Conservation (phyloP, 2,329 filamentous ascomycete species). For the Torrubiella hemipterigena region DNA sequence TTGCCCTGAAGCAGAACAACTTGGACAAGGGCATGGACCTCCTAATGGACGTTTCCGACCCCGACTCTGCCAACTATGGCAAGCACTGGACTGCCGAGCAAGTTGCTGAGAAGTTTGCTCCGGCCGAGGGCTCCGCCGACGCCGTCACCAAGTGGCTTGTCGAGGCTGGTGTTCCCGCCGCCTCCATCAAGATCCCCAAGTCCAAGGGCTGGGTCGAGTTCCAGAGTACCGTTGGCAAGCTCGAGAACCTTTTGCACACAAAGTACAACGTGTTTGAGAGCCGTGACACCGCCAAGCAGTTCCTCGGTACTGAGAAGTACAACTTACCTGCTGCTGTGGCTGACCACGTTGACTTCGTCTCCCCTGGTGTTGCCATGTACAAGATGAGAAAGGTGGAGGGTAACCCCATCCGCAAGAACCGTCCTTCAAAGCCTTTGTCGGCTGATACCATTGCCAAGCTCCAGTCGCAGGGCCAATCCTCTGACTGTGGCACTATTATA, state of each 20-base stretch:
- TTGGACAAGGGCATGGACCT: background rate
- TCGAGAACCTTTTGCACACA: conserved; percentile 38
- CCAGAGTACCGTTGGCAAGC: conserved; percentile 10
- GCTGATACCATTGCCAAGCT: no score
- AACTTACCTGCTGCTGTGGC: conserved; percentile 22
- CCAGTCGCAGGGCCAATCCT: no score
- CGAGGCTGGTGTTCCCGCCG: conserved; percentile 32
- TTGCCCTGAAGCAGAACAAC: background rate
- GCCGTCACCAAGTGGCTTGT: conserved; percentile 40
- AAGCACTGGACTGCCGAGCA: conserved; percentile 31
- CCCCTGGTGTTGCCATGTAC: conserved; percentile 26
- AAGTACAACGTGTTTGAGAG: conserved; percentile 39
- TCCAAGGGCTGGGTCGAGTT: conserved; percentile 29
- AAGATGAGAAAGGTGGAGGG: no score
- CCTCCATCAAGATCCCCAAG: conserved; percentile 34
- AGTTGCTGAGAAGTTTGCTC: conserved; percentile 29
- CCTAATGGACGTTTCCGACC: conserved; percentile 13
- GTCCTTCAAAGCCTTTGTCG: no score
- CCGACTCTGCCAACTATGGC: conserved; percentile 29
- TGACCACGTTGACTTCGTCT: conserved; percentile 26
- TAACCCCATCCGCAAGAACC: no score
- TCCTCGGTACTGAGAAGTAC: conserved; percentile 27
- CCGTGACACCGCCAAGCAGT: conserved; percentile 15
- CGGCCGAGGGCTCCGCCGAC: conserved; percentile 28
- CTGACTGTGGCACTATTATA: conserved; percentile 37